These are phyloP conservation scores for Podila epigama DNA, from an alignment of 192 early-diverging fungal genomes.

Conservation along the genomic window DNA sequence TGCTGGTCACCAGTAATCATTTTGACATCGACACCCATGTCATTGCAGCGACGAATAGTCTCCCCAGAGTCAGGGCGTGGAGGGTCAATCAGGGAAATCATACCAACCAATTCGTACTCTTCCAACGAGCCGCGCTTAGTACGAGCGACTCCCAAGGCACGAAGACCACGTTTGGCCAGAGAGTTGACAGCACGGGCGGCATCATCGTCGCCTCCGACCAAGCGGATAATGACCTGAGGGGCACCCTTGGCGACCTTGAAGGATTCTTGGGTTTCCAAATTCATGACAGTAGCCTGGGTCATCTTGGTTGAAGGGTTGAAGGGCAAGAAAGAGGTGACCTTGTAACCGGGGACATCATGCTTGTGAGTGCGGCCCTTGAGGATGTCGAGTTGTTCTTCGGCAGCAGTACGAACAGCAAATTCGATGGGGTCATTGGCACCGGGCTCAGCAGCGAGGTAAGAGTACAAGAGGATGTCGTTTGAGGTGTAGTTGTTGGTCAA, in stretches of 20 bases:
- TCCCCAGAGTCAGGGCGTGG: conserved; percentile 88
- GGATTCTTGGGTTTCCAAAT: conserved; percentile 78
- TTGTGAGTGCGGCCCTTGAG: conserved; percentile 61
- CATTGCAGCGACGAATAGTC: conserved; percentile 85
- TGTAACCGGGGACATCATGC: conserved; percentile 86
- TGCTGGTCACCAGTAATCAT: conserved; percentile 98
- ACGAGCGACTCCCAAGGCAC: conserved; percentile 90
- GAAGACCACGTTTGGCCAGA: conserved; percentile 83
- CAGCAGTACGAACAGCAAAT: conserved; percentile 84
- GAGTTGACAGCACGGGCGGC: conserved; percentile 82
- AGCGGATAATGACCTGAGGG: conserved; percentile 88
- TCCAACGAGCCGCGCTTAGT: conserved; percentile 73
- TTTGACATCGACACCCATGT: conserved; percentile 91
- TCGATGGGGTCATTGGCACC: conserved; percentile 95
- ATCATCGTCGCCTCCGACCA: conserved; percentile 84
- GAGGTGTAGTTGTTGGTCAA: conserved; percentile 70
- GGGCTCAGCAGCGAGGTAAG: conserved; percentile 87
- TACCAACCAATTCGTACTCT: conserved; percentile 84
- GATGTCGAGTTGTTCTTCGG: conserved; percentile 75
- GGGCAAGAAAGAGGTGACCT: conserved; percentile 89
- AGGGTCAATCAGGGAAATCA: conserved; percentile 93
- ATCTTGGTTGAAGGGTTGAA: conserved; percentile 95
- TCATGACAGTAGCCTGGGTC: conserved; percentile 87
- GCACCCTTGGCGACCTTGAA: conserved; percentile 95
- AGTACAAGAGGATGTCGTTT: conserved; percentile 84